A percentile compares a stretch with the other conserved stretches of the same genome.
Conservation (phyloP, 768 basidiomycete genomes). For the Trametes meyenii region DNA sequence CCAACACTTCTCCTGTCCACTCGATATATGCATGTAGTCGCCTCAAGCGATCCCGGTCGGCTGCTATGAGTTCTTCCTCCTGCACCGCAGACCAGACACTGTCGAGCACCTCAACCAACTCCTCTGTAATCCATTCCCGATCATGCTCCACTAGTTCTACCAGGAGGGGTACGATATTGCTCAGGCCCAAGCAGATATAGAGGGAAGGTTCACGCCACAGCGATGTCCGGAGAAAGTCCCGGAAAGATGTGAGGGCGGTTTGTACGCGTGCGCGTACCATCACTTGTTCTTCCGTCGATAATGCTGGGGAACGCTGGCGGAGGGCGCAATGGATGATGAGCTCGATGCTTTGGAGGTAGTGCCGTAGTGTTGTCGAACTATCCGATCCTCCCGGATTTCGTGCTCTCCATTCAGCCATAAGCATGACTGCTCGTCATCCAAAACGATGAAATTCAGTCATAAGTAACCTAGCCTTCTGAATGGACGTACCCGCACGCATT, state of each 20-base stretch:
- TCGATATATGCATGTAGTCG: conserved; percentile 15
- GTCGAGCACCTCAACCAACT: conserved; percentile 13
- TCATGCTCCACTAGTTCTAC: conserved; percentile 12
- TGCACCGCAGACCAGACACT: conserved; percentile 9
- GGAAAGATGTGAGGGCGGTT: conserved; percentile 4
- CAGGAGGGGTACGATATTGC: conserved; percentile 16
- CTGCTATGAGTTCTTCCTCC: neutral
- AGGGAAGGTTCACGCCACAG: conserved; percentile 18
- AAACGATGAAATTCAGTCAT: neutral
- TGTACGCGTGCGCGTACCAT: conserved; percentile 2
- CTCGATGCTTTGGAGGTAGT: conserved; percentile 18
- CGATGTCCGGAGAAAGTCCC: conserved; percentile 9
- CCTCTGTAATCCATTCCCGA: conserved; percentile 10
- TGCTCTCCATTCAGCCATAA: conserved; percentile 17
- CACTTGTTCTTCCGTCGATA: conserved; percentile 2
- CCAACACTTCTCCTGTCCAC: conserved; percentile 17
- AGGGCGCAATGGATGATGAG: conserved; percentile 6
- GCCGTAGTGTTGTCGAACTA: conserved; percentile 9
- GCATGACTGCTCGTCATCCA: neutral
- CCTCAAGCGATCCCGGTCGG: conserved; percentile 1
- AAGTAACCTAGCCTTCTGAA: neutral
- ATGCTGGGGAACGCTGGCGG: neutral
- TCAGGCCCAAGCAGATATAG: conserved; percentile 16
- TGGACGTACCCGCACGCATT: conserved; percentile 4
- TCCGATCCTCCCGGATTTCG: conserved; percentile 8